Conservation (phyloP, 2,329 filamentous ascomycete species). For the Rhinocladiella similis region DNA sequence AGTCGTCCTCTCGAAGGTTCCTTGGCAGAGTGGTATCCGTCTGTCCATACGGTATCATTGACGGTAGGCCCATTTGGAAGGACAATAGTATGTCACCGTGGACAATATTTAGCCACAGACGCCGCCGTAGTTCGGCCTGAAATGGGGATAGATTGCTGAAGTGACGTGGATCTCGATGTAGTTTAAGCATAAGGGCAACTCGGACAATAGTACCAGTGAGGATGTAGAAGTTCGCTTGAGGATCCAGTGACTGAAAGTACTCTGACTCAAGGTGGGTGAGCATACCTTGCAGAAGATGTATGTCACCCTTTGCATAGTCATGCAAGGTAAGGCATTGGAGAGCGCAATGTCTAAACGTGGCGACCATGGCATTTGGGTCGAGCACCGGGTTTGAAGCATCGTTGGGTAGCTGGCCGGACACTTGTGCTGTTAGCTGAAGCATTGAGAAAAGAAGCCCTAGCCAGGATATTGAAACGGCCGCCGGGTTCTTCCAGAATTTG, state of each 20-base stretch:
- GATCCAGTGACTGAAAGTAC: constrained; percentile 1
- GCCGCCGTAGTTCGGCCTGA: neutral
- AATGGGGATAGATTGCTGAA: neutral
- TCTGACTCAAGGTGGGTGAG: constrained; percentile 1
- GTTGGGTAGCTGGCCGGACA: neutral
- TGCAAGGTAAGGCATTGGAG: neutral
- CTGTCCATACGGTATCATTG: neutral
- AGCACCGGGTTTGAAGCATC: neutral
- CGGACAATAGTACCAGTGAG: constrained; percentile 1
- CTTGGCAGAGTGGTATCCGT: neutral
- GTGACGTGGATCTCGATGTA: neutral
- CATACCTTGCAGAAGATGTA: neutral
- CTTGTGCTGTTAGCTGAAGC: neutral
- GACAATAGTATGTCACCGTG: constrained; percentile 1
- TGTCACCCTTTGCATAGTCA: neutral
- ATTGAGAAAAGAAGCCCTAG: constrained; percentile 1
- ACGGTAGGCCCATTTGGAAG: constrained; percentile 1
- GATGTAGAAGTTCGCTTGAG: constrained; percentile 2
- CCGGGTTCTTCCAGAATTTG: neutral
- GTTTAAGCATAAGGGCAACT: neutral
- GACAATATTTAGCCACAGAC: neutral
- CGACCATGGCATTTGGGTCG: neutral
- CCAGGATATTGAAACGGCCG: neutral
- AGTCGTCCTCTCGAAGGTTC: constrained; percentile 1
- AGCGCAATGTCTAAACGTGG: neutral